These are phyloP conservation scores for Leccinum longicurvipes DNA, from an alignment of 768 basidiomycete species.

Conservation along the genomic window DNA sequence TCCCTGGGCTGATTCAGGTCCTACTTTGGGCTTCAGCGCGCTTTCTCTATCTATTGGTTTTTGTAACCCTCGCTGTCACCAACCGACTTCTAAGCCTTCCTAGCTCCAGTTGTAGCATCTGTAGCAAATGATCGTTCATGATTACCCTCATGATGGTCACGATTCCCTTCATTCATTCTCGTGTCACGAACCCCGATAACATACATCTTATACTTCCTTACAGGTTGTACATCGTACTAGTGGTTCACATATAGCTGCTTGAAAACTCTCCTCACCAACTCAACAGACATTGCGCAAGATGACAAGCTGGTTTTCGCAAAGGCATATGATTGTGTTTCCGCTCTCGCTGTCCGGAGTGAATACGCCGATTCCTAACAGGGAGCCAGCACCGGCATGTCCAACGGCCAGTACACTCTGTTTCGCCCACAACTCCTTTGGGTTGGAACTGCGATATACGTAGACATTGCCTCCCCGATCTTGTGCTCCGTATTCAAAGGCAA, in stretches of 20 bases:
- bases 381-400: conserved; percentile 65
- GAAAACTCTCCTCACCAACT: conserved; percentile 14
- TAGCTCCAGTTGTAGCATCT: conserved; percentile 29
- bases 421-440: conserved; percentile 54
- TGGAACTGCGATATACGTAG: conserved; percentile 73
- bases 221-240: conserved; percentile 33
- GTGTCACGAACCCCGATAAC: conserved; percentile 28
- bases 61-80: conserved; percentile 27
- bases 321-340: conserved; percentile 51
- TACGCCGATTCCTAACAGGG: conserved; percentile 72
- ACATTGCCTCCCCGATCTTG: conserved; percentile 72
- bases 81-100: conserved; percentile 19
- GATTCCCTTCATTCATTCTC: conserved; percentile 28
- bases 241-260: conserved; percentile 20
- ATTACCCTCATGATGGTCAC: conserved; percentile 33
- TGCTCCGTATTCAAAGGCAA: conserved; percentile 82
- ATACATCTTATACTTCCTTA: conserved; percentile 38
- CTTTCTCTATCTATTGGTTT: conserved; percentile 34
- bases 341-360: conserved; percentile 33
- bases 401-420: conserved; percentile 82
- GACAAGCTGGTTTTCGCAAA: conserved; percentile 76
- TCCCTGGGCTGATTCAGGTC: conserved; percentile 10
- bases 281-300: conserved; percentile 44
- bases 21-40: conserved; percentile 21
- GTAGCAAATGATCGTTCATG: conserved; percentile 34